phyloP scores from a whole-genome alignment of 2,329 filamentous ascomycete species.

The Paramyrothecium sp. region DNA sequence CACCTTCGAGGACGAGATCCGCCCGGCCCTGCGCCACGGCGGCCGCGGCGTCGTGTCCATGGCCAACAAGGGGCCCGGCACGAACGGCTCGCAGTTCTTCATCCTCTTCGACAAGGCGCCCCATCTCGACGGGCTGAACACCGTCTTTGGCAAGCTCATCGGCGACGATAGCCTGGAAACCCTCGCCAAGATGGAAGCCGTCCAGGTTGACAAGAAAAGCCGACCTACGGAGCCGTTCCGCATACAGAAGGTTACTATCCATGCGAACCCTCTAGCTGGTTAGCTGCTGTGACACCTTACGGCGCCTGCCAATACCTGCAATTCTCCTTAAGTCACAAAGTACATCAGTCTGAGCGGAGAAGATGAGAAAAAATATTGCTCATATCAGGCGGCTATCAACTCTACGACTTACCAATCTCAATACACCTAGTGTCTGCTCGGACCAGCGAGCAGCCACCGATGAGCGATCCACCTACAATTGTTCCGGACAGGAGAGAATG shows the following conservation, averaged over 20 bases:
- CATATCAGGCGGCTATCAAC: too few relatives aligned
- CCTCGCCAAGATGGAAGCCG: slow-evolving; percentile 67
- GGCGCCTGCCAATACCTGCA: too few relatives aligned
- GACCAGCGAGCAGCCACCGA: too few relatives aligned
- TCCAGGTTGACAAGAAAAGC: slow-evolving; percentile 76
- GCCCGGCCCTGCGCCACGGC: slow-evolving; percentile 66
- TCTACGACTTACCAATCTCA: too few relatives aligned
- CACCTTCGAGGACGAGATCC: slow-evolving; percentile 79
- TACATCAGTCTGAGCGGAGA: too few relatives aligned
- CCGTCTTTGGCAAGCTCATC: slow-evolving; percentile 75
- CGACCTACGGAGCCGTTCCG: slow-evolving; percentile 64
- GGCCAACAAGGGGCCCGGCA: slow-evolving; percentile 74
- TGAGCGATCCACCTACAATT: too few relatives aligned
- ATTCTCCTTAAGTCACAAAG: too few relatives aligned
- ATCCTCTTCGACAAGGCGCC: slow-evolving; percentile 74
- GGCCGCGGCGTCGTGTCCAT: slow-evolving; percentile 70
- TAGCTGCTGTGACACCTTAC: slow-evolving; percentile 26
- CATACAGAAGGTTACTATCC: slow-evolving; percentile 70
- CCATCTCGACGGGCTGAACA: slow-evolving; percentile 82
- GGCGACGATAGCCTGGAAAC: slow-evolving; percentile 64
- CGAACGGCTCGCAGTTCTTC: slow-evolving; percentile 81
- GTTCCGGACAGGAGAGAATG: background rate
- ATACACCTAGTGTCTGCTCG: too few relatives aligned
- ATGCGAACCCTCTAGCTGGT: slow-evolving; percentile 75
- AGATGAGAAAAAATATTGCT: too few relatives aligned